A percentile compares a stretch with the other conserved stretches of the same genome.
phyloP scores from a whole-genome alignment of 1,284 basidiomycete genomes.

The Trichosporon coremiiforme region DNA sequence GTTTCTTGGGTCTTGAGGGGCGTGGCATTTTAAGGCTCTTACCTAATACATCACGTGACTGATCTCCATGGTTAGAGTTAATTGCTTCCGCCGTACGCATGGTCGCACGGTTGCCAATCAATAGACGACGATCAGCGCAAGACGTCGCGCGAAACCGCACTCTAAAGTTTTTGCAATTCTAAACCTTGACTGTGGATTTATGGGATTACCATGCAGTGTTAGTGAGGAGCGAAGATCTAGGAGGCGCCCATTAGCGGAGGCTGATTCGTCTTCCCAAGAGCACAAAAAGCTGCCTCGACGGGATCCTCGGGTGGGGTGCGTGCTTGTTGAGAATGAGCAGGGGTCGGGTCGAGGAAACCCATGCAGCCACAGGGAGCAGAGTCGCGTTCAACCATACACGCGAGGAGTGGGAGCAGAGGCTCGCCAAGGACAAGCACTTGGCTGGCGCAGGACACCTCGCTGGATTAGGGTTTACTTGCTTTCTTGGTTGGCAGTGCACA shows the following conservation, averaged over 20 bases:
- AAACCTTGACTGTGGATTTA: neutral
- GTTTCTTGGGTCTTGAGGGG: neutral
- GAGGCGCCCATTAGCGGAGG: neutral
- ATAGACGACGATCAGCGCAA: neutral
- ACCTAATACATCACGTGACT: neutral
- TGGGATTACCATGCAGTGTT: neutral
- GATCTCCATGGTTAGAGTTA: neutral
- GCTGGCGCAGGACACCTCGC: too few relatives aligned
- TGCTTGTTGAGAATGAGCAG: neutral
- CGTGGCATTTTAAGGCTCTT: neutral
- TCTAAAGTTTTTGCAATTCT: neutral
- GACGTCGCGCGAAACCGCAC: neutral
- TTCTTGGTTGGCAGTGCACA: neutral
- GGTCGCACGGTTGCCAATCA: conserved; percentile 10
- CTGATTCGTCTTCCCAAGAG: neutral
- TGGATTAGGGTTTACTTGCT: neutral
- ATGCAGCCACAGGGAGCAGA: neutral
- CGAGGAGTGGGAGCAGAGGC: neutral
- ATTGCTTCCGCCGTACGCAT: neutral
- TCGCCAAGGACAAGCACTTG: too few relatives aligned
- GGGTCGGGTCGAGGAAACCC: neutral
- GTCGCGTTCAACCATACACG: neutral
- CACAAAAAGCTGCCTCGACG: too few relatives aligned
- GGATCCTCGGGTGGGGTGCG: neutral
- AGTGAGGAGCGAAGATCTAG: neutral